Percentiles rank a stretch among this genome's conserved stretches.
Evolutionary conservation across 2,329 filamentous ascomycete genomes (phyloP).

Genomic region (Davidsoniella eucalypti): DNA sequence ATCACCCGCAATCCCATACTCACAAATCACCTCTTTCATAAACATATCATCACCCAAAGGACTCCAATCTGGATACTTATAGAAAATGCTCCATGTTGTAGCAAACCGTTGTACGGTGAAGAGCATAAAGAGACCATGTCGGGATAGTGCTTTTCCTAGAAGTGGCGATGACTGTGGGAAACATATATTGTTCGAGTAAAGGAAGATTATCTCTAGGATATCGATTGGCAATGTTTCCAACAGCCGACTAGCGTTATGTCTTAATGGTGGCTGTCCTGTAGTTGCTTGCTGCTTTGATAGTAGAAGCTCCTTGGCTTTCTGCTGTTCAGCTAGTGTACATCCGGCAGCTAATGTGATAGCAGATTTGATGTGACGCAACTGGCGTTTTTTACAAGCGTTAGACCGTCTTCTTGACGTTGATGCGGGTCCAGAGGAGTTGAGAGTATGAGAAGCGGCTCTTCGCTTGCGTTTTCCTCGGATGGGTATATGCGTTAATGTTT

Average conservation of each 20-base stretch:
- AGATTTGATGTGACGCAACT: background rate
- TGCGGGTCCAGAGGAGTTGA: background rate
- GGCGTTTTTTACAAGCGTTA: background rate
- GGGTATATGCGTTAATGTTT: background rate
- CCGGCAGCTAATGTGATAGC: background rate
- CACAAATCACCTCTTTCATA: too few relatives aligned
- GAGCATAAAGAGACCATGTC: background rate
- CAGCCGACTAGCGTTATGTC: background rate
- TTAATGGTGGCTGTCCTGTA: too few relatives aligned
- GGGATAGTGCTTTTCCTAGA: constrained; percentile 31
- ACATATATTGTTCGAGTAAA: constrained; percentile 31
- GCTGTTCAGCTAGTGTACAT: background rate
- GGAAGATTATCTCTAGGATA: constrained; percentile 35
- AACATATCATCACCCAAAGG: too few relatives aligned
- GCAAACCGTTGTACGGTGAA: constrained; percentile 23
- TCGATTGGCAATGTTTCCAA: constrained; percentile 31
- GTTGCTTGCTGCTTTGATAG: background rate
- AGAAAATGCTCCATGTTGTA: constrained; percentile 24
- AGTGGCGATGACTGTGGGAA: constrained; percentile 28
- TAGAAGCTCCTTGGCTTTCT: background rate
- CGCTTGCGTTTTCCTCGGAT: background rate
- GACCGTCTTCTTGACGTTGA: background rate
- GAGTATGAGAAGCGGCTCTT: background rate
- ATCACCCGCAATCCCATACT: too few relatives aligned
- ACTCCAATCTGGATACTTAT: constrained; percentile 4